phyloP scores from a whole-genome alignment of 2,329 filamentous ascomycete genomes.

The Fusarium illudens region DNA sequence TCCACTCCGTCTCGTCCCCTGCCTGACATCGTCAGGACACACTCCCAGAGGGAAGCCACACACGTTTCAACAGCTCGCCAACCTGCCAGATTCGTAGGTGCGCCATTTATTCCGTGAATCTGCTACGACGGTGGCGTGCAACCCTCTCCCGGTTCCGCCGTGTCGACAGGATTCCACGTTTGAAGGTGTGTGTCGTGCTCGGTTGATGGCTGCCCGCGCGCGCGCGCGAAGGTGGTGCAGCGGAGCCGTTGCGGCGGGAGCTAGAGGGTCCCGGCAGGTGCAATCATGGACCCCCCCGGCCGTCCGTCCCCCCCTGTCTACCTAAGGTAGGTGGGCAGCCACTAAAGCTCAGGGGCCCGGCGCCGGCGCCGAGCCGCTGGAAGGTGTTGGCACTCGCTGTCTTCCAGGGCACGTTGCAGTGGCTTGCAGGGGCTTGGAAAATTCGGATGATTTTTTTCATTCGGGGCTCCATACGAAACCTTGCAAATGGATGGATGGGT shows the following conservation, averaged over 20 bases:
- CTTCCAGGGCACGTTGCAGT: slow-evolving; percentile 15
- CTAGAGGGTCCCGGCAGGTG: slow-evolving; percentile 22
- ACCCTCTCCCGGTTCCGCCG: slow-evolving; percentile 16
- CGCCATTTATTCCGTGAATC: slow-evolving; percentile 29
- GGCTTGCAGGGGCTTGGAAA: slow-evolving; percentile 20
- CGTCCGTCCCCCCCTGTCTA: no score
- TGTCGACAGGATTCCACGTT: slow-evolving; percentile 9
- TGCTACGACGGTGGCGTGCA: slow-evolving; percentile 31
- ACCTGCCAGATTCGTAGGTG: slow-evolving; percentile 26
- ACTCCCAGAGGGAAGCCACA: neutral
- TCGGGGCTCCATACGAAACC: slow-evolving; percentile 7
- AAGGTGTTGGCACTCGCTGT: slow-evolving; percentile 6
- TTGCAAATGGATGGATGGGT: slow-evolving; percentile 14
- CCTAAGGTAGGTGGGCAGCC: no score
- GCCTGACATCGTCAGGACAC: neutral
- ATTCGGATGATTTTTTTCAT: slow-evolving; percentile 19
- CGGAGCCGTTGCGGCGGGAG: slow-evolving; percentile 9
- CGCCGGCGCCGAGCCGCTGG: slow-evolving; percentile 25
- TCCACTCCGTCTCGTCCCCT: neutral
- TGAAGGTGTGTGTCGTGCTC: slow-evolving; percentile 27
- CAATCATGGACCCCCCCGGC: slow-evolving; percentile 32
- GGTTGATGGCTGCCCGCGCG: slow-evolving; percentile 4
- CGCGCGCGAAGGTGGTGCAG: slow-evolving; percentile 2
- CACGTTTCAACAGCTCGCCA: neutral
- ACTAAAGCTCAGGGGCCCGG: neutral